Evolutionary conservation across 2,329 filamentous ascomycete species (phyloP).

Genomic region (Trichoderma sp.): DNA sequence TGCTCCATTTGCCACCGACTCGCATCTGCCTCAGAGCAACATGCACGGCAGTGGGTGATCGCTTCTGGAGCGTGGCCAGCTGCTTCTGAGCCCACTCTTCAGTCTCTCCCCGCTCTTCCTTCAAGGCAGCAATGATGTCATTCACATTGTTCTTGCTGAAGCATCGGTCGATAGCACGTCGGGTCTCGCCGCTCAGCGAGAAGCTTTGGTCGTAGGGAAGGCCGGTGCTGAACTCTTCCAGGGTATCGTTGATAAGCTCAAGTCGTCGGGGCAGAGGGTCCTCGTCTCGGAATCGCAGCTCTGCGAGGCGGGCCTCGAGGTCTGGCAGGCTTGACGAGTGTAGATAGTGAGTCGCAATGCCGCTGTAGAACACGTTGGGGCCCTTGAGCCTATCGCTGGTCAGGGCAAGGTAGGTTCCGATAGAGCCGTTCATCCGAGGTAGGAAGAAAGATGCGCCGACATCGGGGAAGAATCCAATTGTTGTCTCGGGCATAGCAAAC

Average conservation of each 20-base stretch:
- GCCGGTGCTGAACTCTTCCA: slow-evolving; percentile 88
- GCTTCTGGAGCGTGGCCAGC: slow-evolving; percentile 70
- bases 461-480: slow-evolving; percentile 97
- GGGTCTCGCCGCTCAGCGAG: slow-evolving; percentile 68
- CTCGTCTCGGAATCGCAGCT: slow-evolving; percentile 85
- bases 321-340: slow-evolving; percentile 84
- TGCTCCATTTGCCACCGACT: slow-evolving; percentile 74
- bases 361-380: slow-evolving; percentile 85
- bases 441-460: slow-evolving; percentile 97
- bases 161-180: slow-evolving; percentile 82
- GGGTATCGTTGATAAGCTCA: slow-evolving; percentile 77
- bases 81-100: slow-evolving; percentile 80
- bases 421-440: slow-evolving; percentile 79
- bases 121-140: slow-evolving; percentile 71
- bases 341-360: slow-evolving; percentile 93
- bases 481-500: slow-evolving; percentile 98
- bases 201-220: slow-evolving; percentile 76
- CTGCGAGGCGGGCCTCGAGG: slow-evolving; percentile 82
- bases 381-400: slow-evolving; percentile 85
- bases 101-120: slow-evolving; percentile 55
- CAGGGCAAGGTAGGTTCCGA: slow-evolving; percentile 91
- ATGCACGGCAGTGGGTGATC: slow-evolving; percentile 84
- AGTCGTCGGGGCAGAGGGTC: slow-evolving; percentile 66
- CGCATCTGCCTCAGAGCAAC: slow-evolving; percentile 85
- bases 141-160: slow-evolving; percentile 70